A percentile compares a stretch with the other conserved stretches of the same genome.
phyloP scores from a whole-genome alignment of 148 eudicot species.

The Tetragonia tetragonoides region DNA sequence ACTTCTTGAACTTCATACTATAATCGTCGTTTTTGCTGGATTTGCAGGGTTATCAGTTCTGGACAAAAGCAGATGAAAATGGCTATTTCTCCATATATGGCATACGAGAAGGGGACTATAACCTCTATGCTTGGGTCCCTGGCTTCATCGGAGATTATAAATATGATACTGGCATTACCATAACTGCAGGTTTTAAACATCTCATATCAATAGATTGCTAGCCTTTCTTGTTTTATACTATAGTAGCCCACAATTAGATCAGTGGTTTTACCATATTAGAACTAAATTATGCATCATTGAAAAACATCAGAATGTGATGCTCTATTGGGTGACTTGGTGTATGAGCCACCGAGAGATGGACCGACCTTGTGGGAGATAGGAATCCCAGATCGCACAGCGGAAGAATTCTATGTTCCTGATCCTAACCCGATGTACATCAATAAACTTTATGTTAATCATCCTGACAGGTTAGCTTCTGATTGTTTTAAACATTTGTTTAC shows the following conservation, averaged over 20 bases:
- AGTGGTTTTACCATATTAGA: neutral
- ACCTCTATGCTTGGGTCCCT: conserved; percentile 74
- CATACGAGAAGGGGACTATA: conserved; percentile 59
- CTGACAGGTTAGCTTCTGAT: conserved; percentile 57
- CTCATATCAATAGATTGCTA: neutral
- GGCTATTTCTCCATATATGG: conserved; percentile 58
- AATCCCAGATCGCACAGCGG: conserved; percentile 86
- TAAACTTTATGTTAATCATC: conserved; percentile 61
- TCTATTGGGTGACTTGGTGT: conserved; percentile 56
- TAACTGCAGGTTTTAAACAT: conserved; percentile 51
- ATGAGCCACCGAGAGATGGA: conserved; percentile 80
- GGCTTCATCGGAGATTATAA: conserved; percentile 77
- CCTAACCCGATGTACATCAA: conserved; percentile 75
- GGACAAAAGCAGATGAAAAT: conserved; percentile 60
- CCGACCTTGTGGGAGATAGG: conserved; percentile 99
- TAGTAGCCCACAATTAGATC: neutral
- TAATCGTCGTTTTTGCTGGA: neutral
- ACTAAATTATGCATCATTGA: neutral
- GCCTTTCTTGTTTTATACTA: neutral
- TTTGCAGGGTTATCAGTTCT: conserved; percentile 77
- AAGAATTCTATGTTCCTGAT: conserved; percentile 78
- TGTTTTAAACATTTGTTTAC: neutral
- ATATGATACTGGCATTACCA: conserved; percentile 38
- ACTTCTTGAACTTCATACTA: neutral
- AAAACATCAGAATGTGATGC: conserved; percentile 39